Evolutionary conservation across 305 asterid species (phyloP).

Genomic region (Withania somnifera): DNA sequence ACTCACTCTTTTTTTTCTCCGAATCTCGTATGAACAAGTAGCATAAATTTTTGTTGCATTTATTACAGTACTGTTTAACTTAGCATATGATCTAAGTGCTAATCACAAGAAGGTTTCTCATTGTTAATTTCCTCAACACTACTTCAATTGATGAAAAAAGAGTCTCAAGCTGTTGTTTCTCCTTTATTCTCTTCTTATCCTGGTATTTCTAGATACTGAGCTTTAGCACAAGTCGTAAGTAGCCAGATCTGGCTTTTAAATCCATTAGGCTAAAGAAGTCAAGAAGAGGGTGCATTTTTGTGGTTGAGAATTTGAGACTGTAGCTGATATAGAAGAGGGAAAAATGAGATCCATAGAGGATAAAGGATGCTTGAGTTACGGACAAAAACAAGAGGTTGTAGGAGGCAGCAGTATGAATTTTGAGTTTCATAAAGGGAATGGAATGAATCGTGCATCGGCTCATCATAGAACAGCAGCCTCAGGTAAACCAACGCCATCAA

Average conservation of each 20-base stretch:
- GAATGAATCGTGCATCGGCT: slow-evolving; percentile 28
- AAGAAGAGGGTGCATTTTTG: background rate
- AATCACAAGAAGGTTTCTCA: background rate
- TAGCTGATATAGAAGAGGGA: background rate
- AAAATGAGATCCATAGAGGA: slow-evolving; percentile 72
- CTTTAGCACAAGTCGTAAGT: background rate
- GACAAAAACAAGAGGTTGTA: slow-evolving; percentile 31
- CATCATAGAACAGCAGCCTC: slow-evolving; percentile 47
- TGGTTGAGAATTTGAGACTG: background rate
- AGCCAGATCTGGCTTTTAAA: background rate
- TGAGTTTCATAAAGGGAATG: slow-evolving; percentile 48
- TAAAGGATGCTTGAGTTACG: slow-evolving; percentile 53
- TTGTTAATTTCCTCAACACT: background rate
- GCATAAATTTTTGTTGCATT: background rate
- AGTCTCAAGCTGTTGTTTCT: background rate
- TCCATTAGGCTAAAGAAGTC: background rate
- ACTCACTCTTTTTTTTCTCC: background rate
- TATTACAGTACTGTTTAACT: background rate
- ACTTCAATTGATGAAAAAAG: background rate
- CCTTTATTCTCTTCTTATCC: background rate
- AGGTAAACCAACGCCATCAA: slow-evolving; percentile 76
- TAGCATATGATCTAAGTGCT: background rate
- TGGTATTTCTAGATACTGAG: background rate
- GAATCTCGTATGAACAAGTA: background rate
- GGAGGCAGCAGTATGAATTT: slow-evolving; percentile 26